Conservation (phyloP, 257 asterid genomes). For the Solanum chmielewskii region DNA sequence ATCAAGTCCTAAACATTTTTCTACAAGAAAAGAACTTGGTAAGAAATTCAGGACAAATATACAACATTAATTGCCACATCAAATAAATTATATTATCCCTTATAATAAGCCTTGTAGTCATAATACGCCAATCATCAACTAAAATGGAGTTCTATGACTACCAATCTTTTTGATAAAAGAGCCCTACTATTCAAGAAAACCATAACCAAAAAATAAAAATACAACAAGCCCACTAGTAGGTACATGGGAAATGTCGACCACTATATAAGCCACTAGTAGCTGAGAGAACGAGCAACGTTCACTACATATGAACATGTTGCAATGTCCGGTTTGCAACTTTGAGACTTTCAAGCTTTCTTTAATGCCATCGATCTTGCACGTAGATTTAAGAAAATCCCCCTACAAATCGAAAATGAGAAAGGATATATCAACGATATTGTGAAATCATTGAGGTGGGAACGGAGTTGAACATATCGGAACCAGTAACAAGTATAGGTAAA, state of each 20-base stretch:
- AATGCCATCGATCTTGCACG: slow-evolving; percentile 56
- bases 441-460: background rate
- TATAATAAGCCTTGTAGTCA: background rate
- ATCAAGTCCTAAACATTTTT: too few species aligned
- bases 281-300: background rate
- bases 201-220: background rate
- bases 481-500: background rate
- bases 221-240: background rate
- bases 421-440: background rate
- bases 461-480: background rate
- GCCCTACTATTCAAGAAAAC: background rate
- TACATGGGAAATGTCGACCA: background rate
- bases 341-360: slow-evolving; percentile 25
- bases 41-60: too few species aligned
- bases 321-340: background rate
- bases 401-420: slow-evolving; percentile 8
- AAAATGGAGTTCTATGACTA: background rate
- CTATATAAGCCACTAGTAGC: background rate
- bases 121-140: background rate
- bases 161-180: background rate
- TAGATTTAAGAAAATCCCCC: slow-evolving; percentile 78
- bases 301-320: background rate
- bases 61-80: background rate
- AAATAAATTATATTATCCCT: background rate
- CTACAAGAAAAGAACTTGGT: too few species aligned